Conservation (phyloP, 2,329 filamentous ascomycete genomes). For the Colletotrichum musicola region DNA sequence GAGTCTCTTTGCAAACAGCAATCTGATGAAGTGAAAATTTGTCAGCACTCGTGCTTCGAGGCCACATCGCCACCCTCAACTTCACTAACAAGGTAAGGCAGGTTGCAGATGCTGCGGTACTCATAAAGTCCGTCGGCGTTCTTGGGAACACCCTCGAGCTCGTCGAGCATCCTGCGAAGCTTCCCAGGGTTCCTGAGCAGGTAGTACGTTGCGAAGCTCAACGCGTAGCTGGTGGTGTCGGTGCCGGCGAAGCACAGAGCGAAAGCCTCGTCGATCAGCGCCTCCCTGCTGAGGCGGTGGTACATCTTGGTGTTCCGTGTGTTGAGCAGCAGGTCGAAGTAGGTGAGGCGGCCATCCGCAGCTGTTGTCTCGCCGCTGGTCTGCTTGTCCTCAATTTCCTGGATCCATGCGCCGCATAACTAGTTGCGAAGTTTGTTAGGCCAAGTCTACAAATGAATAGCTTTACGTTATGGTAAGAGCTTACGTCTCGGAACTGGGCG, state of each 20-base stretch:
- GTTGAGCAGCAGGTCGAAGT: slow-evolving; percentile 7
- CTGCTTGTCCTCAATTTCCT: slow-evolving; percentile 14
- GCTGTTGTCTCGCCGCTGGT: background rate
- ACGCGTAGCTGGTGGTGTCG: slow-evolving; percentile 8
- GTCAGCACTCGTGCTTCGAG: background rate
- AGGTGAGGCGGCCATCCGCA: slow-evolving; percentile 5
- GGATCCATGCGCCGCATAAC: slow-evolving; percentile 12
- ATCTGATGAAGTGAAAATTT: background rate
- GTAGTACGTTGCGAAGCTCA: slow-evolving; percentile 11
- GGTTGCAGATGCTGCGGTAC: slow-evolving; percentile 4
- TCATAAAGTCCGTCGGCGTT: slow-evolving; percentile 12
- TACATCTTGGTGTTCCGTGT: slow-evolving; percentile 14
- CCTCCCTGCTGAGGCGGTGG: background rate
- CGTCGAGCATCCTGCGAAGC: slow-evolving; percentile 8
- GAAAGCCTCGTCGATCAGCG: slow-evolving; percentile 10
- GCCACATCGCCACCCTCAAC: background rate
- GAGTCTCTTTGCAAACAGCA: slow-evolving; percentile 6
- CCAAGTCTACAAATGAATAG: no score
- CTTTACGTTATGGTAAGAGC: background rate
- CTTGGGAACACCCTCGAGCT: background rate
- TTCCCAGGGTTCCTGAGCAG: slow-evolving; percentile 2
- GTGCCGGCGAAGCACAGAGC: slow-evolving; percentile 17
- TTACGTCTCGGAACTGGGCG: slow-evolving; percentile 17
- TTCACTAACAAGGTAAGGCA: background rate
- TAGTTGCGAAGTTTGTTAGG: background rate